Conservation (phyloP, 1,284 basidiomycete species). For the Trametes hirsuta region DNA sequence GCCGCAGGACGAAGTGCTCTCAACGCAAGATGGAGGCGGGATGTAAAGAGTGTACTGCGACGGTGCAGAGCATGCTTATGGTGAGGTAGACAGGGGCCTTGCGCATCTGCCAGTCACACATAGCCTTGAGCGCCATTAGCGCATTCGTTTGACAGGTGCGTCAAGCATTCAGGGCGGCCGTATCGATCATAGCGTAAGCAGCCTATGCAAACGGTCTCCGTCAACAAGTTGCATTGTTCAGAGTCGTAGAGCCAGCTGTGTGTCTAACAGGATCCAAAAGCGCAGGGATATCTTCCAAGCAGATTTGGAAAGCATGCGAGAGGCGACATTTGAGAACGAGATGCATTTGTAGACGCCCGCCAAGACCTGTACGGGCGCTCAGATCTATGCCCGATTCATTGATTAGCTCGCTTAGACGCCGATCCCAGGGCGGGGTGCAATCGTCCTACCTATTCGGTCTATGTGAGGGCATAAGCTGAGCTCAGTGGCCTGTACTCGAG, state of each 20-base stretch:
- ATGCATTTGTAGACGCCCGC: no score
- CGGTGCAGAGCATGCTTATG: neutral
- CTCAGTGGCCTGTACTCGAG: no score
- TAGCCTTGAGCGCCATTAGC: constrained; percentile 21
- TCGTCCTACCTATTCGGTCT: no score
- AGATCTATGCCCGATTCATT: neutral
- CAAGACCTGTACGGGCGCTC: neutral
- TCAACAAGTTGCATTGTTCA: neutral
- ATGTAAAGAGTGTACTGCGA: neutral
- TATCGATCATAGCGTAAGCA: constrained; percentile 9
- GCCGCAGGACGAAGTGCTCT: neutral
- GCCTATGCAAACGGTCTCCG: neutral
- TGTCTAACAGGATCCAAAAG: no score
- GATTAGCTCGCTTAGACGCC: neutral
- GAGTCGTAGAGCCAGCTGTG: no score
- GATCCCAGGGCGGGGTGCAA: no score
- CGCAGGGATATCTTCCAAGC: no score
- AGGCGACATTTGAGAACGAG: no score
- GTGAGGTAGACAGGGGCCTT: neutral
- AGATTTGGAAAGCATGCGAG: no score
- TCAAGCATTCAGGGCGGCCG: constrained; percentile 4
- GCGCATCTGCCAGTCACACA: constrained; percentile 16
- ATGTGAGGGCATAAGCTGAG: no score
- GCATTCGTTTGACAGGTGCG: constrained; percentile 10
- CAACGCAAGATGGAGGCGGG: neutral